Percentiles rank a stretch among this genome's conserved stretches.
Evolutionary conservation across 495 filamentous ascomycete species (phyloP).

Genomic region (Tetracladium marchalianum): DNA sequence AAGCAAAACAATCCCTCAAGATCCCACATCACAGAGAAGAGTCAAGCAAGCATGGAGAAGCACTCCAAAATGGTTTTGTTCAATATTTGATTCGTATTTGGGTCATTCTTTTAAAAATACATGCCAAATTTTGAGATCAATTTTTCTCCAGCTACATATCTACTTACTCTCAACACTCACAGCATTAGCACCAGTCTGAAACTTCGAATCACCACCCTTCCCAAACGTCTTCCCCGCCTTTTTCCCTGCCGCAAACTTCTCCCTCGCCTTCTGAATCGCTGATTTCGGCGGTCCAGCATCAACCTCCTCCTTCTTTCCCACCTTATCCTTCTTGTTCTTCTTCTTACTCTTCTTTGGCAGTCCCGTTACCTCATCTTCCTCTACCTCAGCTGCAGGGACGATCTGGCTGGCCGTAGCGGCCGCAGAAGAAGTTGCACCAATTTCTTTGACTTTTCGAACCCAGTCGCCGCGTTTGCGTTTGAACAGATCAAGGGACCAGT

Average conservation of each 20-base stretch:
- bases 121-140: too few relatives aligned
- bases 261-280: constrained; percentile 16
- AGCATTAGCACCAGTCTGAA: too few relatives aligned
- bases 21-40: too few relatives aligned
- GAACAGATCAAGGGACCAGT: constrained; percentile 88
- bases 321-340: constrained; percentile 4
- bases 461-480: constrained; percentile 24
- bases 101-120: too few relatives aligned
- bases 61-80: too few relatives aligned
- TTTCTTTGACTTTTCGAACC: constrained; percentile 16
- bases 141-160: too few relatives aligned
- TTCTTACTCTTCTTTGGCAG: constrained; percentile 1
- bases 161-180: too few relatives aligned
- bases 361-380: neutral
- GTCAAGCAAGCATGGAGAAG: too few relatives aligned
- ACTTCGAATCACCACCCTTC: too few relatives aligned
- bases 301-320: neutral
- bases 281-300: constrained; percentile 5
- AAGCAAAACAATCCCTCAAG: too few relatives aligned
- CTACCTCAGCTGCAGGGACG: neutral
- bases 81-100: too few relatives aligned
- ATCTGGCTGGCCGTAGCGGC: neutral
- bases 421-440: neutral
- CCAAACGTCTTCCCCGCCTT: neutral
- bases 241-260: constrained; percentile 16